Base-by-base conservation (phyloP, 352 stramenopile species). In the Globisporangium canariense region DNA sequence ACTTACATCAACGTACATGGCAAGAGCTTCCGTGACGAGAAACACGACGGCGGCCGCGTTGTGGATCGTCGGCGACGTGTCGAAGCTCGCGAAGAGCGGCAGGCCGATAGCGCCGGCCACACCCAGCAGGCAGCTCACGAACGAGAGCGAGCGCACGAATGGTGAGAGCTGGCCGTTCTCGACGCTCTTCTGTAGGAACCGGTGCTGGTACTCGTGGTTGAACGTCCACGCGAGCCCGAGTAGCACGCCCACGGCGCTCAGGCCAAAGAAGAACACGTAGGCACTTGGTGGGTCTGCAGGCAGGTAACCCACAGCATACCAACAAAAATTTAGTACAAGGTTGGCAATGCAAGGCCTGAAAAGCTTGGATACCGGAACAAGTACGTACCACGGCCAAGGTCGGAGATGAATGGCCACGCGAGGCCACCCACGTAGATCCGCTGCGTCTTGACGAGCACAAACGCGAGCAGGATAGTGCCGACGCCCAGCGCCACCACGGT, bases 1-100 rank as follows among this genome's bases (percentile, higher is more conserved):
- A 66, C 75, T 53, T 72, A 90, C 81, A 51, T 88, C 86, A 52
- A 81, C 70, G 58, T 86, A 70, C 65, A 84, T 84, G 51, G 81
- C 81, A 40, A 81, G 43, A 3, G 75, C 70, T 64, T 90, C 70
- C 30, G 74, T 73, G 45, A 77, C 40, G 30, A 90, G 62, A 57
- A 90, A 86, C 3, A 62, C 72, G 14, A 77, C 70, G n/a, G 74
- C 81, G 18, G 75, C 71, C 49, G 71, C 60, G 53, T 79, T 69
- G 61, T 88, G 78, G 30, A 82, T 46, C 6, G 54, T 28, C 9
- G 78, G 77, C 6, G 78, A 72, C 22, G 75, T 66, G 16, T 69
- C 61, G 43, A 74, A 71, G 0, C 75, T 73, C 28, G 70, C 76
- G 57, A 83, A 87, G 2, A 84, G 63, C 18, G 78, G 76, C 47